These are phyloP conservation scores for Sicyos baderoa DNA, from an alignment of 306 rosid genomes.

Conservation along the genomic window DNA sequence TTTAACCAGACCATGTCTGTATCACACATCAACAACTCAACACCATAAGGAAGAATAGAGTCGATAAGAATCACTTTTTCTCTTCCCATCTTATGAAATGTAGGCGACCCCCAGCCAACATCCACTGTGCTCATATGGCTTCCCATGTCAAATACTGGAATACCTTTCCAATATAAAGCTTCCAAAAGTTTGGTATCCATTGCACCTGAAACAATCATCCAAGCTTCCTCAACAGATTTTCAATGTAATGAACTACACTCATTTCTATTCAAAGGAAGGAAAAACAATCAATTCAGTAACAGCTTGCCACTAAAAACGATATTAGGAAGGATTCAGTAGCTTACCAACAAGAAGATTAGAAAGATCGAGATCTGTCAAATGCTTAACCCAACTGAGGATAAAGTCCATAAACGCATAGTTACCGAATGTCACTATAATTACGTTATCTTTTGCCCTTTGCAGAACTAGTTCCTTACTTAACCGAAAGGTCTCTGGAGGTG, in stretches of 20 bases:
- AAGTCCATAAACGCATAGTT: too few relatives aligned
- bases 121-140: slow-evolving; percentile 95
- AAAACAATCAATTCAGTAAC: background rate
- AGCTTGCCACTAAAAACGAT: background rate
- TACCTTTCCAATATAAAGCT: slow-evolving; percentile 87
- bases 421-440: too few relatives aligned
- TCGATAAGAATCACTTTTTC: slow-evolving; percentile 84
- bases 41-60: too few relatives aligned
- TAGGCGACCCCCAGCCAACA: slow-evolving; percentile 97
- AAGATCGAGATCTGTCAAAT: too few relatives aligned
- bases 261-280: slow-evolving; percentile 7
- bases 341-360: too few relatives aligned
- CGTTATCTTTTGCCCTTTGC: too few relatives aligned
- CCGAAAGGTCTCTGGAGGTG: slow-evolving; percentile 46
- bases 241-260: slow-evolving; percentile 6
- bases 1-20: too few relatives aligned
- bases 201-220: slow-evolving; percentile 64
- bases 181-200: slow-evolving; percentile 89
- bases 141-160: slow-evolving; percentile 94
- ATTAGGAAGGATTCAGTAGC: too few relatives aligned
- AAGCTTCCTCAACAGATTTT: background rate
- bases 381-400: too few relatives aligned
- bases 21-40: too few relatives aligned
- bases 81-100: slow-evolving; percentile 97
- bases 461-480: slow-evolving; percentile 66